phyloP scores from a whole-genome alignment of 192 early-diverging fungal genomes.

The Oehlia diaphana region DNA sequence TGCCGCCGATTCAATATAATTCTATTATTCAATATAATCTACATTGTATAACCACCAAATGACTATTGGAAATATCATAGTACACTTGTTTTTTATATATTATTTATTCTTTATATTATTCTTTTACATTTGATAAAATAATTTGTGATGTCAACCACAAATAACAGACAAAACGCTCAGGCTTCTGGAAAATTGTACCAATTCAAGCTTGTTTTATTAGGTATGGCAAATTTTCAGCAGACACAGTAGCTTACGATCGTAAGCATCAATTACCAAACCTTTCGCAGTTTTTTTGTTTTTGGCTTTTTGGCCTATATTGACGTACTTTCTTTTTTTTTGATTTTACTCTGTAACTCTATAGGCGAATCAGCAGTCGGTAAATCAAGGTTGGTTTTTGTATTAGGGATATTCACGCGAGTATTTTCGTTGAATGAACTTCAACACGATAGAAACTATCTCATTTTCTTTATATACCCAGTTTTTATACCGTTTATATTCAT shows the following conservation, averaged over 20 bases:
- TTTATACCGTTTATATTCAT: neutral
- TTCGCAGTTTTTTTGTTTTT: neutral
- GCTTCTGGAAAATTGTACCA: slow-evolving; percentile 70
- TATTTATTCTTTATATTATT: neutral
- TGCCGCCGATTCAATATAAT: no score
- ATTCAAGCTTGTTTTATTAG: slow-evolving; percentile 95
- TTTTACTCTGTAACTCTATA: slow-evolving; percentile 21
- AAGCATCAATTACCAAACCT: neutral
- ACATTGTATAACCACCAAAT: neutral
- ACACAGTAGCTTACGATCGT: neutral
- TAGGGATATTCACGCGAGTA: neutral
- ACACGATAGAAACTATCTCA: neutral
- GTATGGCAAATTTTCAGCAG: slow-evolving; percentile 41
- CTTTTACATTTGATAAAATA: neutral
- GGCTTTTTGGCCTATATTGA: neutral
- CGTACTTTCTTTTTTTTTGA: neutral
- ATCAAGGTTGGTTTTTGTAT: slow-evolving; percentile 55
- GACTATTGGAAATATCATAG: neutral
- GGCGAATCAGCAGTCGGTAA: slow-evolving; percentile 69
- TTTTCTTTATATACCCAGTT: neutral
- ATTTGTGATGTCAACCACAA: neutral
- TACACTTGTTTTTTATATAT: neutral
- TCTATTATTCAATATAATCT: neutral
- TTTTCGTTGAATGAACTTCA: neutral
- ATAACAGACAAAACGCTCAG: slow-evolving; percentile 27